Conservation (phyloP, 441 rosid species). For the Pelargonium australe region DNA sequence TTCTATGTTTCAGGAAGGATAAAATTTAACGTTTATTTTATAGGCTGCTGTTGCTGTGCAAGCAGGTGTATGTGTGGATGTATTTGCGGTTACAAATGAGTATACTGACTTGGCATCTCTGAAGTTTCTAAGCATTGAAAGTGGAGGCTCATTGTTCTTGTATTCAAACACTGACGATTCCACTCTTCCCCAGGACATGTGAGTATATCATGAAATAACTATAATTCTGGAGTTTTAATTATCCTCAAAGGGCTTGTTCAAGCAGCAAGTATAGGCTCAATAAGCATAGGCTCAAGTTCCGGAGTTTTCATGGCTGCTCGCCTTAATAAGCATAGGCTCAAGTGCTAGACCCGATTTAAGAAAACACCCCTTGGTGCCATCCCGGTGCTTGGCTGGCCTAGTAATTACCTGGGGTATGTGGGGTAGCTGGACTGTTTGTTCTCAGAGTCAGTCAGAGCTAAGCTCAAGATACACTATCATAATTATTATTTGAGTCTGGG, state of each 20-base stretch:
- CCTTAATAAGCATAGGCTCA: not conserved
- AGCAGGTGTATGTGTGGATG: constrained; percentile 93
- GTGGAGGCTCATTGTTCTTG: constrained; percentile 85
- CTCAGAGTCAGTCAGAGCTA: too few species aligned
- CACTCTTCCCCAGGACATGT: constrained; percentile 99
- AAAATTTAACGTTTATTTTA: constrained; percentile 41
- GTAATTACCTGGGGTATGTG: too few species aligned
- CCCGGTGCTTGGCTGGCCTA: not conserved
- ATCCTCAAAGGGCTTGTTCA: not conserved
- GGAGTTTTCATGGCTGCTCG: not conserved
- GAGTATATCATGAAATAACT: constrained; percentile 30
- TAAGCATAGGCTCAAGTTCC: not conserved
- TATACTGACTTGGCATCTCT: constrained; percentile 96
- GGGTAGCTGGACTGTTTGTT: too few species aligned
- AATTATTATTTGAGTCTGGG: too few species aligned
- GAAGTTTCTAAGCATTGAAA: constrained; percentile 94
- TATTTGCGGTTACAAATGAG: constrained; percentile 94
- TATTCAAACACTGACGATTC: constrained; percentile 92
- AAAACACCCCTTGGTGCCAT: not conserved
- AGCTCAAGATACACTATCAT: not conserved
- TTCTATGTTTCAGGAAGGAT: constrained; percentile 22
- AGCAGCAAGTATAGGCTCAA: not conserved
- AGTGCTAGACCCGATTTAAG: not conserved
- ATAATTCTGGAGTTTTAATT: not conserved
- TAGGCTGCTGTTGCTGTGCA: constrained; percentile 97